A percentile compares a stretch with the other conserved stretches of the same genome.
These are phyloP conservation scores for Alloascoidea africana DNA, from an alignment of 805 yeast genomes.

Conservation along the genomic window DNA sequence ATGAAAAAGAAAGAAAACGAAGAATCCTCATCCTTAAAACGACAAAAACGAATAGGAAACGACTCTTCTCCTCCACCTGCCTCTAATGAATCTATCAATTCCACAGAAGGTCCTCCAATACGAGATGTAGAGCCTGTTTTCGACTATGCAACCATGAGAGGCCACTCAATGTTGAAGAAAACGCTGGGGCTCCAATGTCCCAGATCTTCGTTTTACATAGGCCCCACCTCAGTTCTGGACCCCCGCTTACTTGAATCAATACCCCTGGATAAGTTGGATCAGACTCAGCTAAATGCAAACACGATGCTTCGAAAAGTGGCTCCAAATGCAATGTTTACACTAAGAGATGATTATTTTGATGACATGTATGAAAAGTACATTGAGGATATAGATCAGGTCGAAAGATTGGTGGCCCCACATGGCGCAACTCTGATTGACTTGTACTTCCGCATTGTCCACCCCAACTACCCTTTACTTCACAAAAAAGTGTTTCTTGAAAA, in stretches of 20 bases:
- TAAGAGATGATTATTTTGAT: conserved; percentile 66
- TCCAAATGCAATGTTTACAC: conserved; percentile 54
- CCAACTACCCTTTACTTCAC: conserved; percentile 82
- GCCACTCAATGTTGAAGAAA: conserved; percentile 48
- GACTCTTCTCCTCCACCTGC: no score
- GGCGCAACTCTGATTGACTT: conserved; percentile 58
- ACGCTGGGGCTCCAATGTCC: conserved; percentile 76
- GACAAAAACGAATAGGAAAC: background rate
- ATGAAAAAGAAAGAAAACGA: conserved; percentile 7
- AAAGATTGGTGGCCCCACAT: conserved; percentile 78
- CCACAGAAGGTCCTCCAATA: conserved; percentile 11
- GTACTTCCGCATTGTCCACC: conserved; percentile 78
- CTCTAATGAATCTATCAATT: background rate
- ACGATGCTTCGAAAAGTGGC: conserved; percentile 70
- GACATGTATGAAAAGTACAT: conserved; percentile 55
- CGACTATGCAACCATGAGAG: conserved; percentile 50
- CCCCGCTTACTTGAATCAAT: conserved; percentile 49
- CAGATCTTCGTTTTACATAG: conserved; percentile 76
- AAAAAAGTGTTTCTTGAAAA: conserved; percentile 86
- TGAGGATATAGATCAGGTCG: conserved; percentile 70
- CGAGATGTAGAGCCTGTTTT: conserved; percentile 45
- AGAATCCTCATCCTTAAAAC: conserved; percentile 24
- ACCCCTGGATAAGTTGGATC: conserved; percentile 58
- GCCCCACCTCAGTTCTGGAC: conserved; percentile 80
- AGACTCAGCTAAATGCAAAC: conserved; percentile 54